Percentiles rank a stretch among this genome's conserved stretches.
phyloP scores from a whole-genome alignment of 495 filamentous ascomycete genomes.

The Lichina pygmaea region DNA sequence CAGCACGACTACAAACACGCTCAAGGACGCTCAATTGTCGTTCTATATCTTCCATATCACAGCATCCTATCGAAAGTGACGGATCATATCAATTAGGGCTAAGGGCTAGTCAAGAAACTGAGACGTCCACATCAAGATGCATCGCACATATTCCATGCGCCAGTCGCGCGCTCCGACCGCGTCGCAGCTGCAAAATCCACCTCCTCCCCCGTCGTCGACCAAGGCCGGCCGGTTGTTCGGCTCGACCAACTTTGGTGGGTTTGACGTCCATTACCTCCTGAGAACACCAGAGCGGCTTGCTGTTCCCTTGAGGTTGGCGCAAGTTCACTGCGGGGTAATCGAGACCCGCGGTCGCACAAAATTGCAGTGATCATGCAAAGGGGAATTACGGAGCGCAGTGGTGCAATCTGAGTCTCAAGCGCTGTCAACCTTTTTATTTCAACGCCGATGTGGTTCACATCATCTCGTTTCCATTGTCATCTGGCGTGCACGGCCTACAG shows the following conservation, averaged over 20 bases:
- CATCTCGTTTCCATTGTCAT: not conserved
- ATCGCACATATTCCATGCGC: constrained; percentile 98
- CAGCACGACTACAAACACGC: not conserved
- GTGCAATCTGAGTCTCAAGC: too few relatives aligned
- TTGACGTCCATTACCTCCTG: not conserved
- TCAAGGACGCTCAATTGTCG: too few relatives aligned
- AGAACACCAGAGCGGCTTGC: too few relatives aligned
- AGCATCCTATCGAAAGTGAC: too few relatives aligned
- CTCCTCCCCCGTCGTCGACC: constrained; percentile 70
- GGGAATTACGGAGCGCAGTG: too few relatives aligned
- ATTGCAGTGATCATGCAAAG: too few relatives aligned
- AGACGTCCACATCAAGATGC: constrained; percentile 29
- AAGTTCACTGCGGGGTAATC: too few relatives aligned
- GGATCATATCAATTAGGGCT: too few relatives aligned
- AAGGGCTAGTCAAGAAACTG: not conserved
- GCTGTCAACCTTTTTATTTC: not conserved
- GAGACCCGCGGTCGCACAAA: too few relatives aligned
- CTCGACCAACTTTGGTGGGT: constrained; percentile 56
- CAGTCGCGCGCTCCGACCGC: constrained; percentile 80
- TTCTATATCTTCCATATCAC: too few relatives aligned
- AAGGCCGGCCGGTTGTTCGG: constrained; percentile 79
- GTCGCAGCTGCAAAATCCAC: constrained; percentile 73
- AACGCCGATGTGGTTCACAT: constrained; percentile 2
- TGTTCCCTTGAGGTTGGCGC: too few relatives aligned
- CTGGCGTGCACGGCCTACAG: not conserved